Evolutionary conservation across 371 early-diverging fungal species (phyloP).

Genomic region (Mucor sp.): DNA sequence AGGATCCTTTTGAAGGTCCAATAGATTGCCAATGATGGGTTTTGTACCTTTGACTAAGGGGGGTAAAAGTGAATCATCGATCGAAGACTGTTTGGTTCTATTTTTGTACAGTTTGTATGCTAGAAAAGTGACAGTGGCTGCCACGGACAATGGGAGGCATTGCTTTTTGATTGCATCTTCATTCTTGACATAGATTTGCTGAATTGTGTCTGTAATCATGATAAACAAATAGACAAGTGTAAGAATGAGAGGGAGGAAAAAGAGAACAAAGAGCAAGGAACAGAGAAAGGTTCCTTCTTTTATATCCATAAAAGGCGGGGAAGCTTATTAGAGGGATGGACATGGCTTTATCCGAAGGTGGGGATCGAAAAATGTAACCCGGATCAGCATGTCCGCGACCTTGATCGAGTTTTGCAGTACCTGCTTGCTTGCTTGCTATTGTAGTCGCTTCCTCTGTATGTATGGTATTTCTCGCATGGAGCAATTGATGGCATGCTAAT

Average conservation of each 20-base stretch:
- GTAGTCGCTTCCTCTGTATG: background rate
- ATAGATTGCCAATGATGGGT: constrained; percentile 19
- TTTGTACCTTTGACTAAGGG: constrained; percentile 17
- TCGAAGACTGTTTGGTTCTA: background rate
- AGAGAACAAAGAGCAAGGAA: background rate
- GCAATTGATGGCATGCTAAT: background rate
- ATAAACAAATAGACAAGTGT: background rate
- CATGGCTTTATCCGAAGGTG: background rate
- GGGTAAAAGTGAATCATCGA: constrained; percentile 6
- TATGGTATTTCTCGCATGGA: background rate
- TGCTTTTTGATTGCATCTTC: constrained; percentile 3
- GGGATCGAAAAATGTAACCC: background rate
- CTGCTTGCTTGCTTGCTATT: background rate
- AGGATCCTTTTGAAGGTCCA: constrained; percentile 16
- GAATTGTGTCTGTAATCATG: background rate
- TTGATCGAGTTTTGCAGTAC: background rate
- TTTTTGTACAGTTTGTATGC: constrained; percentile 5
- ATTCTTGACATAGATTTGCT: background rate
- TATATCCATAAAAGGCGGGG: background rate
- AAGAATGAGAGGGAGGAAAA: background rate
- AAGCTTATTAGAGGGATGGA: background rate
- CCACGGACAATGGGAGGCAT: constrained; percentile 12
- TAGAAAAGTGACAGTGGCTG: constrained; percentile 15
- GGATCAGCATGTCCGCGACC: constrained; percentile 8
- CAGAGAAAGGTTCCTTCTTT: background rate